A percentile compares a stretch with the other conserved stretches of the same genome.
These are phyloP conservation scores for Ceriops tagal DNA, from an alignment of 345 rosid genomes.

Conservation along the genomic window DNA sequence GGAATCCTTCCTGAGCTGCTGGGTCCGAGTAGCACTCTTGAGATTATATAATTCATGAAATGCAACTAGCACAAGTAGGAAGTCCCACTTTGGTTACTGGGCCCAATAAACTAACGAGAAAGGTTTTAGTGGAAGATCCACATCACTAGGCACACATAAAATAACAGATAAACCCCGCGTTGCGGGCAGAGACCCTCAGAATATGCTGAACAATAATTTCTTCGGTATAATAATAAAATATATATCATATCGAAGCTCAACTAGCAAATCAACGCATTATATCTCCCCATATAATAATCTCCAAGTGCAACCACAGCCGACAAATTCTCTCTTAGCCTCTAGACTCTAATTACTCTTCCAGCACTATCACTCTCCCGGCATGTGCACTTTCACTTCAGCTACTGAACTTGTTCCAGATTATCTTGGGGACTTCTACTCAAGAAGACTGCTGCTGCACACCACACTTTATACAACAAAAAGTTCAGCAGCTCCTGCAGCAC, in stretches of 20 bases:
- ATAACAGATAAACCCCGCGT: too few species aligned
- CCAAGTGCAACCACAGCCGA: constrained; percentile 20
- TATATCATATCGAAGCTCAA: constrained; percentile 7
- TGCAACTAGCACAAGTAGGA: constrained; percentile 15
- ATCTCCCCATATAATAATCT: constrained; percentile 25
- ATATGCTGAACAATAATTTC: constrained; percentile 20
- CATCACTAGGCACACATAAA: constrained; percentile 7
- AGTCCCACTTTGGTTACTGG: constrained; percentile 29
- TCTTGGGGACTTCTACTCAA: constrained; percentile 37
- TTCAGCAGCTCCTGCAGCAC: constrained; percentile 35
- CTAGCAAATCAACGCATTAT: constrained; percentile 4
- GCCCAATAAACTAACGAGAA: constrained; percentile 24
- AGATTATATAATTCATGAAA: constrained; percentile 4
- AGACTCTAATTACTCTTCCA: background rate
- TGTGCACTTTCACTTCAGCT: constrained; percentile 30
- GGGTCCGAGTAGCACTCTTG: constrained; percentile 23
- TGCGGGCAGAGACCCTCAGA: constrained; percentile 12
- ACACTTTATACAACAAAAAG: constrained; percentile 18
- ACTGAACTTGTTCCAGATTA: constrained; percentile 23
- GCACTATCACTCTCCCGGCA: background rate
- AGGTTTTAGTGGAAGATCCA: constrained; percentile 51
- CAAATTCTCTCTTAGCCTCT: constrained; percentile 7
- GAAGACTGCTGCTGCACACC: constrained; percentile 41
- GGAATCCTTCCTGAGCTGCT: constrained; percentile 17
- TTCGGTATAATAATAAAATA: constrained; percentile 1